phyloP scores from a whole-genome alignment of 331 rosid genomes.

The Prunus yedoensis region DNA sequence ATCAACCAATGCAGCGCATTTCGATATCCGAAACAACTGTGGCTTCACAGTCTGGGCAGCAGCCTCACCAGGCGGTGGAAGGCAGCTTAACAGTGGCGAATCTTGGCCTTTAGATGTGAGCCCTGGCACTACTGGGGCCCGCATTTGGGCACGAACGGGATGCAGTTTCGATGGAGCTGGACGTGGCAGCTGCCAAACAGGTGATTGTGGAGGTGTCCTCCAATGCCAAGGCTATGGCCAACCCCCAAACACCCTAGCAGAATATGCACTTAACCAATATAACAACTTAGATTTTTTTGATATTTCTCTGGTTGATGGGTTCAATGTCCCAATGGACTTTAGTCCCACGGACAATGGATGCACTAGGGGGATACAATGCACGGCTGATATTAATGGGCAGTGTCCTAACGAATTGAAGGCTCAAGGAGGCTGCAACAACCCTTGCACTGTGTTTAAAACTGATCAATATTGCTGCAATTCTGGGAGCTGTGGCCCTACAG shows the following conservation, averaged over 20 bases:
- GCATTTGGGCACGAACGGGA: conserved; percentile 24
- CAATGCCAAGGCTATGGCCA: conserved; percentile 29
- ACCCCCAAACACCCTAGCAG: conserved; percentile 33
- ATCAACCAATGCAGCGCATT: no score
- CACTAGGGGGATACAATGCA: conserved; percentile 17
- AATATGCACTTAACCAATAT: conserved; percentile 28
- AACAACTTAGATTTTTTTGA: conserved; percentile 23
- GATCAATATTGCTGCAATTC: conserved; percentile 27
- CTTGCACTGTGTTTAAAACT: conserved; percentile 30
- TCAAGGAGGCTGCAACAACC: conserved; percentile 21
- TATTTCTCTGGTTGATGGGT: conserved; percentile 32
- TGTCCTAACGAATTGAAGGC: conserved; percentile 20
- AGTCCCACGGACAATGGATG: conserved; percentile 23
- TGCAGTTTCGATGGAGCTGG: conserved; percentile 28
- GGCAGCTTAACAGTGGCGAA: no score
- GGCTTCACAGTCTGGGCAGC: no score
- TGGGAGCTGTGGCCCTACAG: conserved; percentile 23
- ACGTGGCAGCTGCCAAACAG: conserved; percentile 28
- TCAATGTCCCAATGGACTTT: conserved; percentile 36
- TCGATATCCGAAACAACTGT: no score
- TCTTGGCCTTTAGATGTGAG: not conserved
- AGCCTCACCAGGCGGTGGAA: no score
- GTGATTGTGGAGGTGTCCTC: conserved; percentile 31
- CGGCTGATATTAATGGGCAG: conserved; percentile 31
- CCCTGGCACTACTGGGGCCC: not conserved